Evolutionary conservation across 2,329 filamentous ascomycete genomes (phyloP), one percentile per base, ranked within the genome.

Genomic region (Claviceps quebecensis): DNA sequence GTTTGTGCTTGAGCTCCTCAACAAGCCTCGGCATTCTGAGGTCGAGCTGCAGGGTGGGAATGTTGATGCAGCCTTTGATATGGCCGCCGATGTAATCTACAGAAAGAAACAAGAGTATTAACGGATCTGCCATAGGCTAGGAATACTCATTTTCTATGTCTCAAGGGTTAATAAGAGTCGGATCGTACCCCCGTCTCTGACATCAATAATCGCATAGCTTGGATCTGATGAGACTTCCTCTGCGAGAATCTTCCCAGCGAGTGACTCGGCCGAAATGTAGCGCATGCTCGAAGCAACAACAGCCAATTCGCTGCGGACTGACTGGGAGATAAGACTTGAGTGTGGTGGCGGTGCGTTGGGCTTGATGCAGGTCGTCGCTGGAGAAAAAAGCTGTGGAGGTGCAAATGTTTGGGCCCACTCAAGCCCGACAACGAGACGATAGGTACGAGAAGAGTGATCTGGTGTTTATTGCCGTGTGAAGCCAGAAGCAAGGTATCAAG

Each of bases 71-170:
- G 53, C 81, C 80, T 54, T 75, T 75, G 68, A 97, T 96, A 69
- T 96, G 90, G 36, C 91, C 91, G 58, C 91, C 91, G 47, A 96
- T 76, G 68, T 93, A 83, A 68, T 97, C 91, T 88, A 57, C 23
- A 47, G 17, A 50, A 8, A 40, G 34, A 26, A n/a, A 34, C 13
- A 17, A 22, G 5, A 16, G 40, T 22, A 41, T 41, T 41, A 41
- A 41, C 29, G 29, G 29, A 34, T 11, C 29, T 11, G 29, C 9
- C 29, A 11, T 4, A 16, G 37, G 37, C 37, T 39, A n/a, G 37
- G 14, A 7, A 16, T 39, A 7, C n/a, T 14, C 37, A 39, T 44
- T 8, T 19, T 13, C n/a, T 19, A 34, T 34, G 29, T 34, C 9
- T 34, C 9, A 40, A 34, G 8, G 19, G 2, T 48, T 29, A 17